Conservation (phyloP, 371 early-diverging fungal species). For the Lichtheimia corymbifera region DNA sequence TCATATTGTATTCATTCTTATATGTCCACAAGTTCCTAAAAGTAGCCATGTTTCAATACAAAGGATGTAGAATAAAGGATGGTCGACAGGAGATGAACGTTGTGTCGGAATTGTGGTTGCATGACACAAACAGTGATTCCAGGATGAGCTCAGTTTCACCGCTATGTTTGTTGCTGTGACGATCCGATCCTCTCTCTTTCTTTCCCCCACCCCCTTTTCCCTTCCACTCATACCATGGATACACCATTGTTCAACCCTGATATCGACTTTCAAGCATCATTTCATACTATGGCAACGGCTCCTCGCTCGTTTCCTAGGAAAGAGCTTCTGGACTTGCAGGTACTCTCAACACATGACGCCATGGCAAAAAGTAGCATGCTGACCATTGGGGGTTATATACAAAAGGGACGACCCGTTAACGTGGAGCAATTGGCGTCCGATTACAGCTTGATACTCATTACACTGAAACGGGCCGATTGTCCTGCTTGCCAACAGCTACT, state of each 20-base stretch:
- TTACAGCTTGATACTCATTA: conserved; percentile 36
- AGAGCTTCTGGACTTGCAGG: conserved; percentile 31
- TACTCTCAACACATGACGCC: conserved; percentile 10
- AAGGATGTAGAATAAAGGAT: no score
- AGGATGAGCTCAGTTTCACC: not conserved
- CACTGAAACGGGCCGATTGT: conserved; percentile 32
- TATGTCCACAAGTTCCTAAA: no score
- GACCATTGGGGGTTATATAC: not conserved
- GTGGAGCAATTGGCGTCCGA: conserved; percentile 24
- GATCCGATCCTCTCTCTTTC: not conserved
- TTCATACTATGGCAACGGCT: conserved; percentile 43
- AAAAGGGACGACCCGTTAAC: conserved; percentile 32
- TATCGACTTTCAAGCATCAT: not conserved
- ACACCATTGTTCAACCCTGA: not conserved
- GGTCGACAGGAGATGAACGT: no score
- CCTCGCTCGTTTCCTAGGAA: conserved; percentile 36
- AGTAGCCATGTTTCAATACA: no score
- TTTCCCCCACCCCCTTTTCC: not conserved
- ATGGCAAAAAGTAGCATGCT: not conserved
- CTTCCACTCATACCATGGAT: not conserved
- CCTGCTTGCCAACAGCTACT: conserved; percentile 41
- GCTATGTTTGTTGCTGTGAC: not conserved
- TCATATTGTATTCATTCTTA: no score
- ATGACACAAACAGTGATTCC: no score
- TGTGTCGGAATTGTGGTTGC: no score